phyloP scores from a whole-genome alignment of 2,329 filamentous ascomycete species.

The Sodiomyces alkalinus region DNA sequence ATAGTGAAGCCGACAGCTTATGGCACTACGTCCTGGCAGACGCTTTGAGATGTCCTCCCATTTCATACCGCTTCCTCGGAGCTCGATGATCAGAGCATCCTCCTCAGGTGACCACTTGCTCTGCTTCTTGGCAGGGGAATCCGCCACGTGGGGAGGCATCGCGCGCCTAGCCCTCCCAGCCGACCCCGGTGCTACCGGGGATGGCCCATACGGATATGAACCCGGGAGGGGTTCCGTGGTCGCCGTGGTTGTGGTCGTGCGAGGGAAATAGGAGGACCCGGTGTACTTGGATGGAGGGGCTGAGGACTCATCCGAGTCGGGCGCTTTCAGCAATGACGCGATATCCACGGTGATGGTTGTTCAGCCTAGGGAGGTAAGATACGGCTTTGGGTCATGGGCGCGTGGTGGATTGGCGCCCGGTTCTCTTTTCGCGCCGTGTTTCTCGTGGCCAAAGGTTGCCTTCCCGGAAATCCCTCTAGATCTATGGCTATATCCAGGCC shows the following conservation, averaged over 20 bases:
- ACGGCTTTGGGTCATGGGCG: slow-evolving; percentile 15
- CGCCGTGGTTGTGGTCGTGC: slow-evolving; percentile 10
- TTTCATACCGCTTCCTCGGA: slow-evolving; percentile 85
- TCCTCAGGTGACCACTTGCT: slow-evolving; percentile 95
- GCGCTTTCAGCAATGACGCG: slow-evolving; percentile 68
- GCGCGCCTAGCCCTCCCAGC: slow-evolving; percentile 27
- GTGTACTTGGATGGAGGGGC: slow-evolving; percentile 25
- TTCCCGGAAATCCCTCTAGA: too few relatives aligned
- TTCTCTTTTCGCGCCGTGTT: too few relatives aligned
- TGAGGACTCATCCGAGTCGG: slow-evolving; percentile 58
- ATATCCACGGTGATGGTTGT: slow-evolving; percentile 79
- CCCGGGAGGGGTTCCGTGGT: slow-evolving; percentile 7
- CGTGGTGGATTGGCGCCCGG: too few relatives aligned
- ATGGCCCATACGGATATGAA: slow-evolving; percentile 7
- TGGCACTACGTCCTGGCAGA: slow-evolving; percentile 78
- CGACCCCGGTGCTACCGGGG: slow-evolving; percentile 16
- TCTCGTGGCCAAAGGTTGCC: too few relatives aligned
- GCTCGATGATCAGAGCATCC: slow-evolving; percentile 83
- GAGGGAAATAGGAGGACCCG: slow-evolving; percentile 20
- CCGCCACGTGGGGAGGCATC: slow-evolving; percentile 37
- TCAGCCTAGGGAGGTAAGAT: slow-evolving; percentile 16
- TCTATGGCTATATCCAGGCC: too few relatives aligned
- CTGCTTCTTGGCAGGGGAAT: slow-evolving; percentile 78
- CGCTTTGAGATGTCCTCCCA: slow-evolving; percentile 97
- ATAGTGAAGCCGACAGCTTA: slow-evolving; percentile 88